These are phyloP conservation scores for Endoconidiophora laricicola DNA, from an alignment of 2,329 filamentous ascomycete species.

Conservation along the genomic window DNA sequence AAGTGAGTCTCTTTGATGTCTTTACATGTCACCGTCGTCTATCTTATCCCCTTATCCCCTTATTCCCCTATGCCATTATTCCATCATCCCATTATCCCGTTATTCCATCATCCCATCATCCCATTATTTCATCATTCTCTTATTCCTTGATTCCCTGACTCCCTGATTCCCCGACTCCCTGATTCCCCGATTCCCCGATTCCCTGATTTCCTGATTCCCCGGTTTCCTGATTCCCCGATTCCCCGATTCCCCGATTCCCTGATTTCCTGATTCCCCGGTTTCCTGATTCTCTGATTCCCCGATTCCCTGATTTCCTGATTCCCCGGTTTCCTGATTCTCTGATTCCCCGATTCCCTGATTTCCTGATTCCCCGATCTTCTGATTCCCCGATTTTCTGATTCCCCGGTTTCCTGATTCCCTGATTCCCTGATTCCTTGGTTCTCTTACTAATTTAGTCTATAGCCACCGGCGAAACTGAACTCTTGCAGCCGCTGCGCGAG, in stretches of 20 bases:
- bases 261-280: not conserved
- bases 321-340: slow-evolving; percentile 2
- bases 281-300: too few species aligned
- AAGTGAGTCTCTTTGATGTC: slow-evolving; percentile 36
- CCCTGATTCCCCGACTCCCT: too few species aligned
- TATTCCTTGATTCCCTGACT: too few species aligned
- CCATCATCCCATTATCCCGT: not conserved
- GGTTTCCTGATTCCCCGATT: too few species aligned
- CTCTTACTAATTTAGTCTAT: not conserved
- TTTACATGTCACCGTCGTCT: not conserved
- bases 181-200: slow-evolving; percentile 3
- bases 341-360: too few species aligned
- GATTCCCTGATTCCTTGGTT: too few species aligned
- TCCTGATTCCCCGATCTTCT: too few species aligned
- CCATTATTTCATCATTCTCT: not conserved
- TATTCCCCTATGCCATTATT: not conserved
- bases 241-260: slow-evolving; percentile 1
- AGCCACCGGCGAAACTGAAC: slow-evolving; percentile 88
- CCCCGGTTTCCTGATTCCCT: slow-evolving; percentile 1
- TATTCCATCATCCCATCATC: too few species aligned
- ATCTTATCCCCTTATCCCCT: not conserved
- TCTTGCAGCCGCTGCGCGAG: slow-evolving; percentile 69
- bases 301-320: not conserved
- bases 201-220: too few species aligned
- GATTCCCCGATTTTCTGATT: not conserved